These are phyloP conservation scores for Pulveroboletus ravenelii DNA, from an alignment of 768 basidiomycete genomes.

Conservation along the genomic window DNA sequence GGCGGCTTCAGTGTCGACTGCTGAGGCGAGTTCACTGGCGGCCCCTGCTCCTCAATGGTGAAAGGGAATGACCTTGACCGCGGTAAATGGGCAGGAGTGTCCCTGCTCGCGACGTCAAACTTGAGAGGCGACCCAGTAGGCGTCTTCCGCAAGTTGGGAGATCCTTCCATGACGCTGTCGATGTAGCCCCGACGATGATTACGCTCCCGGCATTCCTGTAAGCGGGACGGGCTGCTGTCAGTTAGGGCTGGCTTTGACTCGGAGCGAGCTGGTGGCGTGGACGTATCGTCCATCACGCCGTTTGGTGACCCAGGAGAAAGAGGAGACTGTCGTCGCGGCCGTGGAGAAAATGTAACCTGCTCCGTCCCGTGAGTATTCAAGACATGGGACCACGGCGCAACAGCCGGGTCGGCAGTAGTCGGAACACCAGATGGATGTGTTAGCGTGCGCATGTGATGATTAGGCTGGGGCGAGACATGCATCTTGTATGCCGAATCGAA, in stretches of 20 bases:
- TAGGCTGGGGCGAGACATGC: constrained; percentile 8
- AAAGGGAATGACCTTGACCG: constrained; percentile 38
- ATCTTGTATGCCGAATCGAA: constrained; percentile 47
- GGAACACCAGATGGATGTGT: constrained; percentile 48
- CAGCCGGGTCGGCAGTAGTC: constrained; percentile 27
- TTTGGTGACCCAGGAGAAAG: constrained; percentile 23
- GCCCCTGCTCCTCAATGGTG: neutral
- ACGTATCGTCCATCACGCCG: constrained; percentile 7
- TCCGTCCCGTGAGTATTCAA: constrained; percentile 1
- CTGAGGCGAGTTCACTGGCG: constrained; percentile 11
- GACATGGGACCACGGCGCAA: constrained; percentile 37
- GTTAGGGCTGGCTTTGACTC: constrained; percentile 4
- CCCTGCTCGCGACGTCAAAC: constrained; percentile 19
- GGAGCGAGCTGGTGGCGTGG: constrained; percentile 4
- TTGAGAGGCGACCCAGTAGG: constrained; percentile 44
- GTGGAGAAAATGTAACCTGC: neutral
- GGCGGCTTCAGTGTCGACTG: constrained; percentile 3
- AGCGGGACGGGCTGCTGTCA: constrained; percentile 9
- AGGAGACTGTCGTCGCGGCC: neutral
- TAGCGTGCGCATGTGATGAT: constrained; percentile 36
- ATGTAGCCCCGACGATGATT: constrained; percentile 60
- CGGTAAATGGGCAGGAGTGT: constrained; percentile 19
- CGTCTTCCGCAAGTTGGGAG: constrained; percentile 38
- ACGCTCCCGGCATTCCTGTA: constrained; percentile 26
- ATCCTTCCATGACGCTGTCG: constrained; percentile 35